Conservation (phyloP, 1,284 basidiomycete genomes). For the Ceratobasidium sp. region DNA sequence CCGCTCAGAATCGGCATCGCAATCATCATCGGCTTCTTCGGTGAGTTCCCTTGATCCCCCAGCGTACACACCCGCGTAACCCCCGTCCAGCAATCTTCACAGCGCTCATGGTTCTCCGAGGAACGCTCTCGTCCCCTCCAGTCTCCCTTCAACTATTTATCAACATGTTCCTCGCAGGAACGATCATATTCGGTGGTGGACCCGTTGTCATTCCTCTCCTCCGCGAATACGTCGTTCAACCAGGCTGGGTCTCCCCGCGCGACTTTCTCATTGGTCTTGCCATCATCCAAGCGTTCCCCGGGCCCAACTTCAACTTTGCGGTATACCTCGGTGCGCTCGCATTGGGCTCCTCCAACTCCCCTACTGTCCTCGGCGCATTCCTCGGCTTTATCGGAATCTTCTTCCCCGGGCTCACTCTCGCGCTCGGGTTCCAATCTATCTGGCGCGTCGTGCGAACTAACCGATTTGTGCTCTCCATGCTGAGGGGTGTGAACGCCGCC, state of each 20-base stretch:
- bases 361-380: constrained; percentile 61
- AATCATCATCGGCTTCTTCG: constrained; percentile 47
- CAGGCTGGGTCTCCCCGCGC: constrained; percentile 65
- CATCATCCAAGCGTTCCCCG: constrained; percentile 67
- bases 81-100: constrained; percentile 53
- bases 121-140: constrained; percentile 54
- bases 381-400: constrained; percentile 67
- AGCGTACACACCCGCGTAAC: background rate
- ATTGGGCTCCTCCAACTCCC: constrained; percentile 53
- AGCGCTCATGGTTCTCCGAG: constrained; percentile 56
- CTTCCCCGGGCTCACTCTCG: constrained; percentile 66
- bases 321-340: constrained; percentile 68
- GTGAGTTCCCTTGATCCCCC: too few relatives aligned
- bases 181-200: constrained; percentile 72
- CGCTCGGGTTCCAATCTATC: constrained; percentile 65
- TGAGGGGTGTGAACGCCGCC: constrained; percentile 69
- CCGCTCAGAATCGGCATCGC: constrained; percentile 33
- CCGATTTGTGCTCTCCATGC: constrained; percentile 58
- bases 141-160: constrained; percentile 59
- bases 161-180: constrained; percentile 64
- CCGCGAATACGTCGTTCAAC: constrained; percentile 69
- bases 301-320: constrained; percentile 73
- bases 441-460: constrained; percentile 63
- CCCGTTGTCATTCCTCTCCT: constrained; percentile 72
- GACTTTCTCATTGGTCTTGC: constrained; percentile 73